Evolutionary conservation across 129 eudicot genomes (phyloP).

Genomic region (Heracleum sosnowskyi): DNA sequence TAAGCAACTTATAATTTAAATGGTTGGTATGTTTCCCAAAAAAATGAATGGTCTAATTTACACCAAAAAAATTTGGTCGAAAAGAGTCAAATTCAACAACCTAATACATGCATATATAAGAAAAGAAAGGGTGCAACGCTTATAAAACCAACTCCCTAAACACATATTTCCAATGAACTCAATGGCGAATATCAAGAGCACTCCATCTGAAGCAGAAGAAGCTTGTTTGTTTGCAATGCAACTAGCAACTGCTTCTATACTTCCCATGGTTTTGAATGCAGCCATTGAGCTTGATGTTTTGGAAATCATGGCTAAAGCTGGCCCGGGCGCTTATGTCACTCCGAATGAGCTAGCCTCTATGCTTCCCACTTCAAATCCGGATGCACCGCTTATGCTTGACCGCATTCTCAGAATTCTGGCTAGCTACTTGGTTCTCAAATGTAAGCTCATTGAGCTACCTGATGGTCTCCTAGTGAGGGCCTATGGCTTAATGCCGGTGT

Average conservation of each 20-base stretch:
- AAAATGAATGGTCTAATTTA: too few species aligned
- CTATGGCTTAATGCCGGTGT: background rate
- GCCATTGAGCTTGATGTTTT: conserved; percentile 64
- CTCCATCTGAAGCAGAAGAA: too few species aligned
- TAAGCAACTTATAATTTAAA: too few species aligned
- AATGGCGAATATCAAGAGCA: too few species aligned
- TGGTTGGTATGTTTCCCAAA: too few species aligned
- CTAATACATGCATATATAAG: too few species aligned
- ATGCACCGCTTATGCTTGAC: background rate
- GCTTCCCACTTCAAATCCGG: background rate
- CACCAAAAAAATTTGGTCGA: too few species aligned
- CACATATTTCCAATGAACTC: too few species aligned
- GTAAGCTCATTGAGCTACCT: background rate
- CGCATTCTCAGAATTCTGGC: background rate
- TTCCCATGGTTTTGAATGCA: conserved; percentile 68
- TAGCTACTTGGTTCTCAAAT: background rate
- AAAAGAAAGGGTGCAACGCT: too few species aligned
- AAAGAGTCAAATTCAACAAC: too few species aligned
- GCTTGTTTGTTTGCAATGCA: too few species aligned
- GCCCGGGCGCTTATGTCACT: conserved; percentile 1
- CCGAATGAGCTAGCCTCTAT: background rate
- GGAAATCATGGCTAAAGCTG: conserved; percentile 48
- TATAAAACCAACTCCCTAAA: too few species aligned
- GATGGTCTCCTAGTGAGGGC: background rate
- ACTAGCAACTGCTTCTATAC: conserved; percentile 42